Conservation (phyloP, 371 early-diverging fungal species). For the Smittium mucronatum region DNA sequence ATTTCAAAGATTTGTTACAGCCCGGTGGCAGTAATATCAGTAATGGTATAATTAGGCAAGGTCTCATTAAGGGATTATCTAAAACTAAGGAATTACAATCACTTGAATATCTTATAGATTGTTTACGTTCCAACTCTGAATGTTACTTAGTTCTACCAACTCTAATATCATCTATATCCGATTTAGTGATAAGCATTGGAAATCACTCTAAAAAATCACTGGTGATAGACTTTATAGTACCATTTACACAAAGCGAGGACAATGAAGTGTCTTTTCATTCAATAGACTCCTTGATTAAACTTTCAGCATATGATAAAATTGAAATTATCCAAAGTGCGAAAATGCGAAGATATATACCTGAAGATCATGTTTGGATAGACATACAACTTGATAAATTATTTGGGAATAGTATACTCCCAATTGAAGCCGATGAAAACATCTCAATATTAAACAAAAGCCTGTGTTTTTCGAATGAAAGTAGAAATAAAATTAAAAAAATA, state of each 20-base stretch:
- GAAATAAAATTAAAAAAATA: no score
- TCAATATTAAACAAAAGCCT: no score
- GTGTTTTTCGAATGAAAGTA: no score
- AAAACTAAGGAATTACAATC: neutral
- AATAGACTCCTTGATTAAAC: conserved; percentile 1
- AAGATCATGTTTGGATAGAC: neutral
- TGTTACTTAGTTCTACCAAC: neutral
- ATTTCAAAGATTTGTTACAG: neutral
- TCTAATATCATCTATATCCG: neutral
- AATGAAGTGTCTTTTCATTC: neutral
- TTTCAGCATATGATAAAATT: conserved; percentile 1
- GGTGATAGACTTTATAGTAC: neutral
- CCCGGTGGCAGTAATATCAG: neutral
- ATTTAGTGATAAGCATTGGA: neutral
- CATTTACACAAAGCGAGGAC: neutral
- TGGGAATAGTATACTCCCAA: no score
- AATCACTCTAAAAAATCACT: no score
- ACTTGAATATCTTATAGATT: neutral
- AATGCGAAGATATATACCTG: neutral
- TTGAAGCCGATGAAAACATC: no score
- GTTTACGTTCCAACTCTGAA: neutral
- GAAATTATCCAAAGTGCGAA: neutral
- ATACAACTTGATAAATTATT: neutral
- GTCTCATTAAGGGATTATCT: conserved; percentile 2
- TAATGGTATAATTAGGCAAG: neutral